Evolutionary conservation across 768 basidiomycete genomes (phyloP).

Genomic region (Leccinum longicurvipes): DNA sequence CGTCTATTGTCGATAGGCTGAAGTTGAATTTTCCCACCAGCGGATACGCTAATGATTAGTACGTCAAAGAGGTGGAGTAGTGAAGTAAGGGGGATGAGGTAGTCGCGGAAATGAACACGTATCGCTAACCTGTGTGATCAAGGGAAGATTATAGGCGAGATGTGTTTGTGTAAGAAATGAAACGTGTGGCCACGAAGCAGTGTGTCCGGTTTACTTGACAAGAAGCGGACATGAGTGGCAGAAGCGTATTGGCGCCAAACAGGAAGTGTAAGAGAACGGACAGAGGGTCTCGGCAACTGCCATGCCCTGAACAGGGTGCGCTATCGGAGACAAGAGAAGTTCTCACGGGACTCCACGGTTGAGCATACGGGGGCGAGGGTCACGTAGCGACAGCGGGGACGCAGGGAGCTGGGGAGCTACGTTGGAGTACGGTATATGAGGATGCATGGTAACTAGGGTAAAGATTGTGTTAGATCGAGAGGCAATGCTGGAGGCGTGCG

Average conservation of each 20-base stretch:
- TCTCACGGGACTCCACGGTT: slow-evolving; percentile 10
- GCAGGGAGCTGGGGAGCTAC: background rate
- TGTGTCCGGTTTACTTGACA: background rate
- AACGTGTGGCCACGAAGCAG: background rate
- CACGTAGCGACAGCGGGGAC: background rate
- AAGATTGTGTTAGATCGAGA: background rate
- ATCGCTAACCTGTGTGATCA: slow-evolving; percentile 12
- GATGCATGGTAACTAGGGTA: background rate
- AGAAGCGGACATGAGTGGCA: background rate
- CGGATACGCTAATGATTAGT: slow-evolving; percentile 2
- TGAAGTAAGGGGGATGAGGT: background rate
- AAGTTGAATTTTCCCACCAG: slow-evolving; percentile 8
- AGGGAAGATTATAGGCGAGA: slow-evolving; percentile 14
- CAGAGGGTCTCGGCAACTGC: background rate
- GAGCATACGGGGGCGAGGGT: background rate
- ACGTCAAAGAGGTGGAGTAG: slow-evolving; percentile 18
- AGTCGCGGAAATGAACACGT: slow-evolving; percentile 23
- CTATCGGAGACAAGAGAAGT: background rate
- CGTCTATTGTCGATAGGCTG: too few relatives aligned
- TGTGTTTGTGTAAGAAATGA: slow-evolving; percentile 1
- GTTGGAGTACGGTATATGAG: background rate
- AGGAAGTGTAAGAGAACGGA: background rate
- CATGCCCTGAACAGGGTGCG: background rate
- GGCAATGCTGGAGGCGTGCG: background rate
- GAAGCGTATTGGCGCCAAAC: background rate